Evolutionary conservation across 345 rosid species (phyloP), one percentile per base, ranked within the genome.

Genomic region (Boechera divaricarpa): DNA sequence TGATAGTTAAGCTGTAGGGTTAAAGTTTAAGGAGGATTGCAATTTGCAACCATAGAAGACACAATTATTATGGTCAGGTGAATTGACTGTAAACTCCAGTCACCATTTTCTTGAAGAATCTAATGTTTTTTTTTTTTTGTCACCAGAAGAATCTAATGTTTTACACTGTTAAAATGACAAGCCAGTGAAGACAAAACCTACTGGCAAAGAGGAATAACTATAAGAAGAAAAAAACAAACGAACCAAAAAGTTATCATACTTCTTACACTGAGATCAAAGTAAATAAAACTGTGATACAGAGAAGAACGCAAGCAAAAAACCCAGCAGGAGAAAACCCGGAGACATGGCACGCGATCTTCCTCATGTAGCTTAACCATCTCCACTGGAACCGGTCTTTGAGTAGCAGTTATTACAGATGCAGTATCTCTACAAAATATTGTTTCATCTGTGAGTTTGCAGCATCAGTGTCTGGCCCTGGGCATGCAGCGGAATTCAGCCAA

Each of bases 401-500:
- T 31, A 53, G 31, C 6, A 6, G 31, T 38, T 35, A 44, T 63
- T 63, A 64, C 76, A 70, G 69, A 68, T 62, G 26, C 45, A 15
- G 56, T 44, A 61, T 60, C 69, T 64, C 53, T 47, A 63, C 35
- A 26, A 44, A n/a, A 42, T 35, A 64, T 47, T 63, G 53, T 56
- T 56, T 77, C 64, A 56, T 29, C 67, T 35, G 45, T 45, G 55
- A 56, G 54, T 77, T 77, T 77, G 54, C 76, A 55, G 63, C 64
- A 83, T 92, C 91, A 92, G 73, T 97, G 98, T 82, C 98, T 88
- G 65, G 88, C 79, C 83, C 92, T 95, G 7, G 94, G 91, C 85
- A 86, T 86, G 91, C 94, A 93, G 70, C 94, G 93, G 77, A 95
- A 95, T 83, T 93, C 98, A 6, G 97, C 98, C 78, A 95, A 77